These are phyloP conservation scores for Venturia asperata DNA, from an alignment of 2,329 filamentous ascomycete species.

Conservation along the genomic window DNA sequence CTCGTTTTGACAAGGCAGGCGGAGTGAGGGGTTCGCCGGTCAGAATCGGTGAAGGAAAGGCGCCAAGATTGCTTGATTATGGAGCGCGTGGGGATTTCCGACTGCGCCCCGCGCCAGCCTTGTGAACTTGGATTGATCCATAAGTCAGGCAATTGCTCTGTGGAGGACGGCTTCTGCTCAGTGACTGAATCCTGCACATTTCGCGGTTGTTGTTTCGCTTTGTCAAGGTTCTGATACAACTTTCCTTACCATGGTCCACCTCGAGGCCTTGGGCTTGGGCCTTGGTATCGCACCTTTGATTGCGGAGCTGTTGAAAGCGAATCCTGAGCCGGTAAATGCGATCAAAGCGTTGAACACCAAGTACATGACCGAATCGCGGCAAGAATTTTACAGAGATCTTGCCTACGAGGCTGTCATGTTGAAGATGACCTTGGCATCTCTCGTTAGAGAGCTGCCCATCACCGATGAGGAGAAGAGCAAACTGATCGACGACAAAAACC, in stretches of 20 bases:
- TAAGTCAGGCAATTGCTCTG: not conserved
- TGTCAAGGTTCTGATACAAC: not conserved
- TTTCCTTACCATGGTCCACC: not conserved
- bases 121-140: not conserved
- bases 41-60: conserved; percentile 1
- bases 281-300: not conserved
- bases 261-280: conserved; percentile 3
- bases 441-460: not conserved
- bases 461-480: not conserved
- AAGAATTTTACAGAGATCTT: conserved; percentile 6
- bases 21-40: not conserved
- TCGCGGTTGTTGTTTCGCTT: not conserved
- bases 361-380: not conserved
- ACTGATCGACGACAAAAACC: not conserved
- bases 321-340: not conserved
- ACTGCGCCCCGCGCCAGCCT: not conserved
- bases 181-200: not conserved
- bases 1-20: not conserved
- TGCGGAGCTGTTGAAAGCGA: conserved; percentile 2
- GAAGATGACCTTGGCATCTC: conserved; percentile 1
- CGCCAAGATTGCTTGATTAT: conserved; percentile 2
- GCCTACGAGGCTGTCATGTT: not conserved
- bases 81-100: not conserved
- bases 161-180: no score
- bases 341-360: not conserved